Base-by-base conservation (phyloP, 345 rosid genomes). In the Sisymbrium altissimum region DNA sequence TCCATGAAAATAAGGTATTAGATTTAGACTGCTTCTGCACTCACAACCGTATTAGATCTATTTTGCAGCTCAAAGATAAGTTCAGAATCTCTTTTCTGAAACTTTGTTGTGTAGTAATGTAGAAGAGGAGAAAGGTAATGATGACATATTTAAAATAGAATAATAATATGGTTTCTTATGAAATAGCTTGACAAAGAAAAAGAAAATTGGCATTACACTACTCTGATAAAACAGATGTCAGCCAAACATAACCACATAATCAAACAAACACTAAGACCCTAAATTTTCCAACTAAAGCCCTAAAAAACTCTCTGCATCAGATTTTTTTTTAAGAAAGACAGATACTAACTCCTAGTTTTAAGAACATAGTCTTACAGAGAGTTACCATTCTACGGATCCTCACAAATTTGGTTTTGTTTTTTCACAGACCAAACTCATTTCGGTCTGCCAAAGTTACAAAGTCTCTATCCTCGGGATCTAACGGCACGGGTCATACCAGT, bases 351-450 rank as follows among this genome's bases (percentile, higher is more conserved):
- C 73, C 73, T 75, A 59, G 62, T 18, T 58, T 49, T 40, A 32
- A 60, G 53, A 68, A 68, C 40, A 75, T 41, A 4, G 68, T 75
- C 73, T 68, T 67, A 36, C 15, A 60, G 56, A 69, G 74, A 68
- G 55, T 21, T 66, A 25, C 4, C 46, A 43, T 68, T 68, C 74
- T 43, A 61, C 45, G 21, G 50, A 62, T 58, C 68, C 72, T 66
- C 68, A 56, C 40, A 65, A 13, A 17, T 35, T 56, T 43, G 30
- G 62, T 17, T 69, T 10, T 30, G 7, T 30, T 55, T 33, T 8
- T 55, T 61, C 50, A 40, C 13, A 40, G 68, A 75, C 74, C 69
- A 75, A 61, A 75, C 57, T 76, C 71, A 70, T 36, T 10, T 64
- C 6, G 75, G 71, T 69, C 70, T 50, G 78, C 44, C 9, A 14